These are phyloP conservation scores for Cydonia oblonga DNA, from an alignment of 331 rosid species.

Conservation along the genomic window DNA sequence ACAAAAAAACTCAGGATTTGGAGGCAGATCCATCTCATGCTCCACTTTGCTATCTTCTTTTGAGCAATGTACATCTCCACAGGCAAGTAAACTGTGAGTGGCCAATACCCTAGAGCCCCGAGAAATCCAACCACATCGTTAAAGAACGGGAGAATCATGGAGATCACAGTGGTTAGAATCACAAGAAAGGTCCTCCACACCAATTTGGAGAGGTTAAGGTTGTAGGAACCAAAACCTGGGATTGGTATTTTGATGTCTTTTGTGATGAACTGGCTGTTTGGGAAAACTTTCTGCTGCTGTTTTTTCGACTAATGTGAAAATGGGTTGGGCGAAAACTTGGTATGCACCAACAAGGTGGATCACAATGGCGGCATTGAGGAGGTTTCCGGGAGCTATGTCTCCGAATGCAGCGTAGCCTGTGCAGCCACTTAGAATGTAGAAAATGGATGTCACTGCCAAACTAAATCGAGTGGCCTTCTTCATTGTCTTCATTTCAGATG, in stretches of 20 bases:
- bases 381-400: slow-evolving; percentile 55
- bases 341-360: slow-evolving; percentile 69
- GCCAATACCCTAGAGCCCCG: slow-evolving; percentile 77
- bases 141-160: slow-evolving; percentile 73
- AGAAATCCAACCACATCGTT: slow-evolving; percentile 60
- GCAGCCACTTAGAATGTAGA: slow-evolving; percentile 71
- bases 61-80: slow-evolving; percentile 63
- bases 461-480: slow-evolving; percentile 42
- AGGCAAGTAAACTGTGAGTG: slow-evolving; percentile 52
- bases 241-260: slow-evolving; percentile 14
- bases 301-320: slow-evolving; percentile 28
- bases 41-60: slow-evolving; percentile 56
- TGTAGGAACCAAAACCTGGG: slow-evolving; percentile 14
- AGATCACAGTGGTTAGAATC: slow-evolving; percentile 25
- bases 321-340: slow-evolving; percentile 65
- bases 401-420: slow-evolving; percentile 65
- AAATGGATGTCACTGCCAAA: slow-evolving; percentile 39
- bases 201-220: slow-evolving; percentile 42
- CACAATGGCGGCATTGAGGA: slow-evolving; percentile 54
- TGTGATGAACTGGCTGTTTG: slow-evolving; percentile 13
- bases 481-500: slow-evolving; percentile 59
- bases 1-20: slow-evolving; percentile 28
- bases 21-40: slow-evolving; percentile 47
- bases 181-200: slow-evolving; percentile 56
- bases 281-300: slow-evolving; percentile 4